phyloP scores from a whole-genome alignment of 1,139 yeast species.

The Lodderomyces orthopsilosis region DNA sequence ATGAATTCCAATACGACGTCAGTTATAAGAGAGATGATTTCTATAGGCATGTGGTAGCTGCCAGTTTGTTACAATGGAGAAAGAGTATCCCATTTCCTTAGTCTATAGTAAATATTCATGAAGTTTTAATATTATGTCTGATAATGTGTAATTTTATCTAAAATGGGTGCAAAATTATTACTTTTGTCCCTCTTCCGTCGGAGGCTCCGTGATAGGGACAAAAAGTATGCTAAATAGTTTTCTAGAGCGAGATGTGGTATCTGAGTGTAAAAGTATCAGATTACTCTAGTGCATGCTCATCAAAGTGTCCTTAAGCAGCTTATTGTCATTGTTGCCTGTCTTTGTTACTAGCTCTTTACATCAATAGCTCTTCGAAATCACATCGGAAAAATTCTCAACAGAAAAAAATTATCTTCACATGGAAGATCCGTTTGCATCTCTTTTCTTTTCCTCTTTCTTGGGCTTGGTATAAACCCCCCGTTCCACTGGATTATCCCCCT shows the following conservation, averaged over 20 bases:
- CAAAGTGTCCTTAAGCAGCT: too few relatives aligned
- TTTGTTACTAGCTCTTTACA: too few relatives aligned
- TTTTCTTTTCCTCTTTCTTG: conserved; percentile 12
- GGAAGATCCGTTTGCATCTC: not conserved
- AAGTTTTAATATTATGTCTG: not conserved
- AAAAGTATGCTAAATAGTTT: not conserved
- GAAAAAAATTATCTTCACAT: not conserved
- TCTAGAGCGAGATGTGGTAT: too few relatives aligned
- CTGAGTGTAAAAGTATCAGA: too few relatives aligned
- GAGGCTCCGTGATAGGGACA: not conserved
- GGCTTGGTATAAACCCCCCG: conserved; percentile 5
- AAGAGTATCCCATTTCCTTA: conserved; percentile 8
- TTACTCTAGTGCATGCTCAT: too few relatives aligned
- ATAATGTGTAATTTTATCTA: not conserved
- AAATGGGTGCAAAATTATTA: not conserved
- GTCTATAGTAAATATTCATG: too few relatives aligned
- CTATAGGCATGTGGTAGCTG: conserved; percentile 9
- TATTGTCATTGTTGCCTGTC: too few relatives aligned
- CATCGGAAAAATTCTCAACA: conserved; percentile 1
- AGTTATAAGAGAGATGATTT: conserved; percentile 7
- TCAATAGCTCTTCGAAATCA: not conserved
- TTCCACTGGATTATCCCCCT: not conserved
- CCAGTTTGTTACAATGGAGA: conserved; percentile 11
- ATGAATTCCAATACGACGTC: conserved; percentile 7
- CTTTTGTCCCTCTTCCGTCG: not conserved